Evolutionary conservation across 169 alveolate species (phyloP).

Genomic region (Plasmodium vivax): DNA sequence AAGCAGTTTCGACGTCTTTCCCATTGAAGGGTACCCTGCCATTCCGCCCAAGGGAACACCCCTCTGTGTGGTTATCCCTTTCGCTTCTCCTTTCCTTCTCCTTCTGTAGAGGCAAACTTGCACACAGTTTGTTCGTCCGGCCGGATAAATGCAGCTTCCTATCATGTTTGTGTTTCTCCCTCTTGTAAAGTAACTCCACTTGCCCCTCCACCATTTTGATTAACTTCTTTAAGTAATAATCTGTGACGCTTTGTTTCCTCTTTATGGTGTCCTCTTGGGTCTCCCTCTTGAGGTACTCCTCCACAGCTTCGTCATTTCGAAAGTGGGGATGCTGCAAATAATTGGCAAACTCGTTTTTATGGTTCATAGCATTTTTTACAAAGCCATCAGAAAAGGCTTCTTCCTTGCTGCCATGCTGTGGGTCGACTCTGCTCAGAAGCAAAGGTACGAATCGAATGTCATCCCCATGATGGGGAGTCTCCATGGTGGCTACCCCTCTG

Average conservation of each 20-base stretch:
- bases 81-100: neutral
- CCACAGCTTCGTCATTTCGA: neutral
- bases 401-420: neutral
- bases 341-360: neutral
- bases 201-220: conserved; percentile 9
- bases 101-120: neutral
- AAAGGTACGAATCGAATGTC: neutral
- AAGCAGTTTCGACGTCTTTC: neutral
- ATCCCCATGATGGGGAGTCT: neutral
- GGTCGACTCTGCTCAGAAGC: neutral
- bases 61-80: neutral
- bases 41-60: neutral
- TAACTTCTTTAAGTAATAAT: conserved; percentile 3
- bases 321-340: neutral
- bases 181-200: conserved; percentile 15
- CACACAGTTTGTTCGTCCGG: neutral
- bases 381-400: neutral
- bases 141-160: neutral
- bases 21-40: neutral
- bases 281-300: neutral
- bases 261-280: neutral
- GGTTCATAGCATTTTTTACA: neutral
- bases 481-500: neutral
- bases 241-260: conserved; percentile 7
- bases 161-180: conserved; percentile 8